Evolutionary conservation across 352 stramenopile species (phyloP), one percentile per base, ranked within the genome.

Genomic region (Elongisporangium undulatum): DNA sequence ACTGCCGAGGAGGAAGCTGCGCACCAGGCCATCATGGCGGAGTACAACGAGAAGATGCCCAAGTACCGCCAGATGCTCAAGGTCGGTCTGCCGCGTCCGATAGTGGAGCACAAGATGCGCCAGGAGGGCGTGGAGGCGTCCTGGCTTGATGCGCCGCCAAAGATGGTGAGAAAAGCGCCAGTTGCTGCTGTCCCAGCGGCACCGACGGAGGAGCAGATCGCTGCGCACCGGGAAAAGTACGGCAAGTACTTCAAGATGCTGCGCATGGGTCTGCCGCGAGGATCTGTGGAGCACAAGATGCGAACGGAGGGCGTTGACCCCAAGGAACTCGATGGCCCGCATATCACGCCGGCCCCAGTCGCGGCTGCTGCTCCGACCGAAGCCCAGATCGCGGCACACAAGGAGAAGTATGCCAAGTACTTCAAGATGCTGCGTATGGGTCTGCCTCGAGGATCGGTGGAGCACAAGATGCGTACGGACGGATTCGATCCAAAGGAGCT

Each of bases 281-380:
- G 77, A 24, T 84, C 80, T n/a, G 85, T 95, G 1, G 80, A 95
- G 67, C 85, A 95, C 58, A 93, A 92, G 62, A 95, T 95, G 85
- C 68, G 71, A 17, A 82, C 90, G 70, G 80, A 73, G 7, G 79
- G 81, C 17, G 56, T 93, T 0, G 85, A 93, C 48, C 83, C 83
- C 9, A 72, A 69, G 7, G 84, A 86, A 53, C 56, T 95, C 39
- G 74, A 93, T 49, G 82, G 85, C 17, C 83, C 85, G 48, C 58
- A 68, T 54, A 34, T 63, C 7, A 41, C 69, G 4, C 12, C 49
- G 16, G 55, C 48, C 3, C 34, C 63, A 49, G 63, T 55, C 45
- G 34, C 57, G 4, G 49, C 59, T 16, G 49, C 53, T 2, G 68
- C 67, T 2, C 61, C 77, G 10, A 81, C 72, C 0, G 79, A 83